phyloP scores from a whole-genome alignment of 2,329 filamentous ascomycete species.

The Hysterium pulicare region DNA sequence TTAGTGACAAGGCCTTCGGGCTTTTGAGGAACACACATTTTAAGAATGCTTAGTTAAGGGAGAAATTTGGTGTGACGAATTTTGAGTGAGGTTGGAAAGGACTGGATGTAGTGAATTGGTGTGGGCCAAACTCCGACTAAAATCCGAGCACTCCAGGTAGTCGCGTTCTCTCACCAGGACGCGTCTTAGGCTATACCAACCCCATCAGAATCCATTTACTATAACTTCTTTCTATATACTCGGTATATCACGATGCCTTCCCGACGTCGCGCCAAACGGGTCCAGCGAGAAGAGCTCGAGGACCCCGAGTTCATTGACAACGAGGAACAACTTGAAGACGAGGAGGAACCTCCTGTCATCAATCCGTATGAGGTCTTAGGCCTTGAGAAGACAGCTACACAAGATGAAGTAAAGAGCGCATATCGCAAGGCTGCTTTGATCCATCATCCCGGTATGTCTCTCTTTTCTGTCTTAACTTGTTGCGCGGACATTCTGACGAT shows the following conservation, averaged over 20 bases:
- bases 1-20: neutral
- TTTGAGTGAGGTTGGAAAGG: no score
- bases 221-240: no score
- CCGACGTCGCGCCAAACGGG: no score
- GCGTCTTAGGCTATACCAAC: no score
- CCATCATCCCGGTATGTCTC: conserved; percentile 63
- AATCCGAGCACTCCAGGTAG: no score
- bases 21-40: neutral
- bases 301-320: conserved; percentile 50
- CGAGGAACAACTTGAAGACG: conserved; percentile 13
- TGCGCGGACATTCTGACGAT: conserved; percentile 1
- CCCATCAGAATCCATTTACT: no score
- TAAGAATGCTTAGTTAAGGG: neutral
- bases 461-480: conserved; percentile 10
- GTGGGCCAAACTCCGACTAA: no score
- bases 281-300: conserved; percentile 11
- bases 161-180: no score
- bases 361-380: conserved; percentile 77
- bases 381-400: conserved; percentile 66
- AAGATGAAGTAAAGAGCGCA: conserved; percentile 79
- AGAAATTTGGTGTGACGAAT: no score
- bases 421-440: conserved; percentile 89
- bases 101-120: no score
- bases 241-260: no score
- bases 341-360: conserved; percentile 57